Conservation (phyloP, 2,329 filamentous ascomycete species). For the Aspergillus flavus region DNA sequence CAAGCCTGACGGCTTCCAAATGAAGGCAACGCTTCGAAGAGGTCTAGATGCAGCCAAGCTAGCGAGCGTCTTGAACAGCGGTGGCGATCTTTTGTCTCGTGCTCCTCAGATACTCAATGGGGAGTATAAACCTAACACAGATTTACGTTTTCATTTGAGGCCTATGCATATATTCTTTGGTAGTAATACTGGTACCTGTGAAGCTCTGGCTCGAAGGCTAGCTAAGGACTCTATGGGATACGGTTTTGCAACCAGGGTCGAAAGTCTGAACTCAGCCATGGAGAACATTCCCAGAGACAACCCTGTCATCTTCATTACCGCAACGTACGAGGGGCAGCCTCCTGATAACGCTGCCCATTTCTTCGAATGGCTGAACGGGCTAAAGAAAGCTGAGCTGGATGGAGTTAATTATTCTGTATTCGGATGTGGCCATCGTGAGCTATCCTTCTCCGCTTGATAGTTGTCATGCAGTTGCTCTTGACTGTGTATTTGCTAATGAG, state of each 20-base stretch:
- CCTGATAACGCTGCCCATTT: constrained; percentile 73
- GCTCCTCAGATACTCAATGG: constrained; percentile 14
- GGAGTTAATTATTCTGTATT: constrained; percentile 69
- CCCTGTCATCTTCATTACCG: constrained; percentile 68
- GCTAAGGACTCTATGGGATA: constrained; percentile 60
- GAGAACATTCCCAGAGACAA: constrained; percentile 61
- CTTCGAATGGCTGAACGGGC: constrained; percentile 64
- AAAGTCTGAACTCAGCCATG: constrained; percentile 63
- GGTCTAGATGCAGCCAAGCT: constrained; percentile 49
- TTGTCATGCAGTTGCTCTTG: not conserved
- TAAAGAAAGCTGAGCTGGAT: constrained; percentile 55
- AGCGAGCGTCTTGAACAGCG: constrained; percentile 38
- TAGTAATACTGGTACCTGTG: constrained; percentile 74
- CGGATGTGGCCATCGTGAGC: constrained; percentile 62
- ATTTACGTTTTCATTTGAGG: constrained; percentile 33
- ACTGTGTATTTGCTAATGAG: not conserved
- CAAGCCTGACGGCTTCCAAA: constrained; percentile 60
- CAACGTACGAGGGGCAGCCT: constrained; percentile 74
- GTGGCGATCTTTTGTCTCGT: constrained; percentile 11
- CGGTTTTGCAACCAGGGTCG: constrained; percentile 62
- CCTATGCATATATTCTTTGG: constrained; percentile 71
- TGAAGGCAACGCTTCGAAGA: constrained; percentile 60
- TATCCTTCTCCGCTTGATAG: not conserved
- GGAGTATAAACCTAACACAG: constrained; percentile 24
- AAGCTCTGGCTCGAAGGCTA: constrained; percentile 66